Evolutionary conservation across 2,329 filamentous ascomycete genomes (phyloP).

Genomic region (Alternaria metachromatica): DNA sequence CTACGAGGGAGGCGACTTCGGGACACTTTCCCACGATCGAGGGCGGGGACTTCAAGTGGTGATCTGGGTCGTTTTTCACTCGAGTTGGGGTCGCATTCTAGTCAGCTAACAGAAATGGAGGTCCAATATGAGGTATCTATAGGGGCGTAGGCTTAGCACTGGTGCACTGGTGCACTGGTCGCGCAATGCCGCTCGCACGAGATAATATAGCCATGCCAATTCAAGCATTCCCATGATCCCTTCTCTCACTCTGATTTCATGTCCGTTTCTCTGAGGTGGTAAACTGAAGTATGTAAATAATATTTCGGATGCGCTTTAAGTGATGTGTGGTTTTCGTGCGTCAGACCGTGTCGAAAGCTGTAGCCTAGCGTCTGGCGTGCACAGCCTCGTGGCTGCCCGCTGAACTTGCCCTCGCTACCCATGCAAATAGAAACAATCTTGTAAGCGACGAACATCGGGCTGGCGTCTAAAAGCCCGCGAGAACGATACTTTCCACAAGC

Average conservation of each 20-base stretch:
- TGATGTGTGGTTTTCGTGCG: not conserved
- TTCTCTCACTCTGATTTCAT: not conserved
- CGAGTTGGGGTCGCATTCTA: not conserved
- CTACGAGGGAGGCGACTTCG: not conserved
- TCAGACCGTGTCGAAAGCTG: not conserved
- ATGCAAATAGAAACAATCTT: not conserved
- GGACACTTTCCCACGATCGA: not conserved
- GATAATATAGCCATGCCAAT: not conserved
- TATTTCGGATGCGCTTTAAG: not conserved
- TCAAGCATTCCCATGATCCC: not conserved
- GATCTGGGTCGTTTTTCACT: not conserved
- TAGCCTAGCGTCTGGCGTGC: not conserved
- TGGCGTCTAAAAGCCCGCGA: not conserved
- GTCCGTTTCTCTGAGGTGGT: rapidly evolving
- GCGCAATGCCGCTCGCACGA: not conserved
- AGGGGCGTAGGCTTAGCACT: not conserved
- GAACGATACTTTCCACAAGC: not conserved
- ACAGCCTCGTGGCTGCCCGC: not conserved
- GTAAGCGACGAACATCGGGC: not conserved
- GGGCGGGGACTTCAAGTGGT: not conserved
- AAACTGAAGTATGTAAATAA: not conserved
- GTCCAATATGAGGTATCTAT: not conserved
- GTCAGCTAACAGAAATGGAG: rapidly evolving
- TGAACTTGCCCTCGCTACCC: not conserved
- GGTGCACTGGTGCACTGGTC: not conserved